Evolutionary conservation across 2,329 filamentous ascomycete genomes (phyloP).

Genomic region (Leptographium flavum): DNA sequence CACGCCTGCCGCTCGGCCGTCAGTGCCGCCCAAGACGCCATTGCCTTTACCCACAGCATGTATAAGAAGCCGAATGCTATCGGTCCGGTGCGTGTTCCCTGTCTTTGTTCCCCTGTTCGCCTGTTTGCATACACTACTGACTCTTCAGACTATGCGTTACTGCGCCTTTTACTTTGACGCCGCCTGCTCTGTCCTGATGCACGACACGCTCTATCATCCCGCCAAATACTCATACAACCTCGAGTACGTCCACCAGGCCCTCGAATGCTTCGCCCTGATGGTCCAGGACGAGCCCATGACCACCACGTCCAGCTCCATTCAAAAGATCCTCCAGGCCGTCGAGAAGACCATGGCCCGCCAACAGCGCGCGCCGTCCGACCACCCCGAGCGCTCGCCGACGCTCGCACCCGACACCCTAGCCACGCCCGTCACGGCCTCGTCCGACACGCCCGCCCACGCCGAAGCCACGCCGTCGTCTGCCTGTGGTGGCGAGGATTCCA

Average conservation of each 20-base stretch:
- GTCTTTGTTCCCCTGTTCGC: too few species aligned
- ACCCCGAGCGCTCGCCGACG: too few species aligned
- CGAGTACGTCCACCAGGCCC: neutral
- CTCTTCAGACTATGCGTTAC: neutral
- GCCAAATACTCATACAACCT: neutral
- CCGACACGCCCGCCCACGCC: too few species aligned
- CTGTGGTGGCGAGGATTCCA: too few species aligned
- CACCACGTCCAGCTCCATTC: neutral
- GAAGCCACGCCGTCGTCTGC: too few species aligned
- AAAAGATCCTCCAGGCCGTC: neutral
- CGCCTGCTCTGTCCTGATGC: neutral
- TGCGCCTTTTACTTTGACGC: neutral
- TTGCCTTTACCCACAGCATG: neutral
- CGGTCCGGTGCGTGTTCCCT: neutral
- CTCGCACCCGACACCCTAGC: too few species aligned
- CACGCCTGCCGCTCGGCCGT: neutral
- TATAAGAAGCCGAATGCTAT: neutral
- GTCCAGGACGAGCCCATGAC: neutral
- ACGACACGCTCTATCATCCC: neutral
- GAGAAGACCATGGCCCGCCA: neutral
- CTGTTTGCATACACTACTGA: too few species aligned
- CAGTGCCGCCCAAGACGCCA: neutral
- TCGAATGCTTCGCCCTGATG: neutral
- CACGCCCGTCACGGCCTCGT: too few species aligned
- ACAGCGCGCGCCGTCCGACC: too few species aligned